phyloP scores from a whole-genome alignment of 2,329 filamentous ascomycete species.

The Colletotrichum costaricense region DNA sequence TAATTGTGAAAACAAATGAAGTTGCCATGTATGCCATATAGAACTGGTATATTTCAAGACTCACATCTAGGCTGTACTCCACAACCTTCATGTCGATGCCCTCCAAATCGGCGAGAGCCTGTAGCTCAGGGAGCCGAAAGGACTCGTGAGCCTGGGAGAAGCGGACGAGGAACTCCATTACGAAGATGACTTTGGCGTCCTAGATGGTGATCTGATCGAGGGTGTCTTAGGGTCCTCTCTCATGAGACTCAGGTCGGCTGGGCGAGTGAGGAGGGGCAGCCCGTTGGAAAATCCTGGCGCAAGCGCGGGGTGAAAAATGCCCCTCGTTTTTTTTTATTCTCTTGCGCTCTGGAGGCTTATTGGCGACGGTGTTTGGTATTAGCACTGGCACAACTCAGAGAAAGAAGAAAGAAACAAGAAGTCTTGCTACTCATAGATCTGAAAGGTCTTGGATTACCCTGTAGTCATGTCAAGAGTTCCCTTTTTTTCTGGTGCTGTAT shows the following conservation, averaged over 20 bases:
- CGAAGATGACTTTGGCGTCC: too few species aligned
- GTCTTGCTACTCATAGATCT: neutral
- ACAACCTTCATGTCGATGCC: constrained; percentile 77
- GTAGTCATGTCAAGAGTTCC: neutral
- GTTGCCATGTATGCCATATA: neutral
- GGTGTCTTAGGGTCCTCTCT: neutral
- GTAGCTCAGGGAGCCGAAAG: constrained; percentile 87
- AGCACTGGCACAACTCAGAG: neutral
- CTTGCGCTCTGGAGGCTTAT: too few species aligned
- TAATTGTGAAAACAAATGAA: too few species aligned
- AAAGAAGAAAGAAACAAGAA: neutral
- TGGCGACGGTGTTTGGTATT: neutral
- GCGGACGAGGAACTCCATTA: constrained; percentile 85
- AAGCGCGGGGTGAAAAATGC: constrained; percentile 29
- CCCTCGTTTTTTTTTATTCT: constrained; percentile 19
- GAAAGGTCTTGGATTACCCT: too few species aligned
- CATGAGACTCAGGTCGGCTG: neutral
- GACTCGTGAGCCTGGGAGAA: constrained; percentile 90
- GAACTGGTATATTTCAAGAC: constrained; percentile 42
- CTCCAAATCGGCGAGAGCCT: constrained; percentile 79
- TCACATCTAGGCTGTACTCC: constrained; percentile 80
- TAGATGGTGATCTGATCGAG: neutral
- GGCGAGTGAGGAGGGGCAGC: constrained; percentile 6
- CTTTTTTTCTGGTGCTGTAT: neutral
- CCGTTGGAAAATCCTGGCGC: constrained; percentile 1